Conservation (phyloP, 2,329 filamentous ascomycete species). For the Atkinsonella texensis region DNA sequence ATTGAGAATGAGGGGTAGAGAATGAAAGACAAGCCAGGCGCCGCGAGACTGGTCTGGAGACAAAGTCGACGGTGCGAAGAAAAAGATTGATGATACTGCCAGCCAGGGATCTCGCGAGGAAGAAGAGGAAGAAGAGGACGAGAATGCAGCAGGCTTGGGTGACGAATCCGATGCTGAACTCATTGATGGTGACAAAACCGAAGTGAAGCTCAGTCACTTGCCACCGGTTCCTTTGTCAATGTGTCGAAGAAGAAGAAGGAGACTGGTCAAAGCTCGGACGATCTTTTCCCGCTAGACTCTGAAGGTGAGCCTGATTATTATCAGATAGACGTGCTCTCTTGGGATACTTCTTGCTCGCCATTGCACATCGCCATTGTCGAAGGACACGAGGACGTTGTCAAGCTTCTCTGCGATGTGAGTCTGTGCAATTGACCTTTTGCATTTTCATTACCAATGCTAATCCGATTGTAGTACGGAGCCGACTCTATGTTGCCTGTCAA, state of each 20-base stretch:
- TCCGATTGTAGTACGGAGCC: slow-evolving; percentile 52
- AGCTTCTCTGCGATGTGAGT: slow-evolving; percentile 49
- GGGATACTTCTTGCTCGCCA: slow-evolving; percentile 64
- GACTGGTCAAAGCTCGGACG: slow-evolving; percentile 13
- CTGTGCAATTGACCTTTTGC: background rate
- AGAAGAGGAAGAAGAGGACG: slow-evolving; percentile 6
- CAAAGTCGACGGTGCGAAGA: slow-evolving; percentile 10
- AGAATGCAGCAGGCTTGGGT: slow-evolving; percentile 10
- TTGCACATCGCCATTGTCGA: slow-evolving; percentile 69
- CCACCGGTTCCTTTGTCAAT: slow-evolving; percentile 66
- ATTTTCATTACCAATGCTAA: background rate
- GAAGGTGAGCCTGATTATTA: slow-evolving; percentile 67
- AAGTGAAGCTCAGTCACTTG: slow-evolving; percentile 40
- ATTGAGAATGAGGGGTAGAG: slow-evolving; percentile 58
- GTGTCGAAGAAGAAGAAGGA: slow-evolving; percentile 37
- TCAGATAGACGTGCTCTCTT: slow-evolving; percentile 65
- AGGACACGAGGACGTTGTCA: slow-evolving; percentile 58
- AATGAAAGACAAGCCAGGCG: slow-evolving; percentile 43
- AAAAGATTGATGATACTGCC: background rate
- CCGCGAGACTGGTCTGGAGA: slow-evolving; percentile 21
- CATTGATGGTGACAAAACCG: slow-evolving; percentile 32
- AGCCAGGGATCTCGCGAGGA: background rate
- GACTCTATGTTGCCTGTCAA: slow-evolving; percentile 68
- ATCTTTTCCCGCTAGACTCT: slow-evolving; percentile 38
- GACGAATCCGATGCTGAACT: slow-evolving; percentile 32